Percentiles rank a stretch among this genome's conserved stretches.
Evolutionary conservation across 1,139 yeast genomes (phyloP).

Genomic region (Ogataea hybrid): DNA sequence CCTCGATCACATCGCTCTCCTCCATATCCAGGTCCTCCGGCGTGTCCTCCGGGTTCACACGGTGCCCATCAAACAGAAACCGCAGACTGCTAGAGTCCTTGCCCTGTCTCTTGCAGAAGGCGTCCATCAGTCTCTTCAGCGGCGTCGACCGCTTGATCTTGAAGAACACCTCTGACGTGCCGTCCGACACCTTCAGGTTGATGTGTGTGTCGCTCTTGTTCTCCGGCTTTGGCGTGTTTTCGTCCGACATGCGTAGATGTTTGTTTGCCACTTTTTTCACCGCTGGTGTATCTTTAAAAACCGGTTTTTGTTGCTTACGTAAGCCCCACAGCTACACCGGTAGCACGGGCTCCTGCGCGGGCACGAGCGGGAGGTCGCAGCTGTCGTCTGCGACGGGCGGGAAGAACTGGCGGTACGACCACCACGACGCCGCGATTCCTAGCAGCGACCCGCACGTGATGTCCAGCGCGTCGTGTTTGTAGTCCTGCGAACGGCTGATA

Average conservation of each 20-base stretch:
- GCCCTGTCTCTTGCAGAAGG: slow-evolving; percentile 97
- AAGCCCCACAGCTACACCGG: not conserved
- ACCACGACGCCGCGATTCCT: slow-evolving; percentile 39
- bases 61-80: slow-evolving; percentile 90
- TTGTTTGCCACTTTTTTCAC: slow-evolving; percentile 5
- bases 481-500: slow-evolving; percentile 71
- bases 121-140: slow-evolving; percentile 93
- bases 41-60: slow-evolving; percentile 84
- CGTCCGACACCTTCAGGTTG: slow-evolving; percentile 91
- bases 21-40: slow-evolving; percentile 91
- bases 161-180: slow-evolving; percentile 90
- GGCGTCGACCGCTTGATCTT: slow-evolving; percentile 93
- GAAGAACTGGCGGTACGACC: slow-evolving; percentile 26
- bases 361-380: slow-evolving; percentile 12
- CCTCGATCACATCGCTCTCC: slow-evolving; percentile 95
- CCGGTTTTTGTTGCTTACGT: not conserved
- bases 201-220: slow-evolving; percentile 61
- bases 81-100: slow-evolving; percentile 79
- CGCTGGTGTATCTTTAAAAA: slow-evolving; percentile 1
- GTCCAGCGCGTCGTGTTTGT: slow-evolving; percentile 76
- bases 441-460: slow-evolving; percentile 57
- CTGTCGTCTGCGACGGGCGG: slow-evolving; percentile 16
- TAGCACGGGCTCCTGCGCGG: not conserved
- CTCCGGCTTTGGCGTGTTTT: slow-evolving; percentile 48
- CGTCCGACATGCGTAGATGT: slow-evolving; percentile 27